Evolutionary conservation across 2,329 filamentous ascomycete species (phyloP).

Genomic region (Neofusicoccum ribis): DNA sequence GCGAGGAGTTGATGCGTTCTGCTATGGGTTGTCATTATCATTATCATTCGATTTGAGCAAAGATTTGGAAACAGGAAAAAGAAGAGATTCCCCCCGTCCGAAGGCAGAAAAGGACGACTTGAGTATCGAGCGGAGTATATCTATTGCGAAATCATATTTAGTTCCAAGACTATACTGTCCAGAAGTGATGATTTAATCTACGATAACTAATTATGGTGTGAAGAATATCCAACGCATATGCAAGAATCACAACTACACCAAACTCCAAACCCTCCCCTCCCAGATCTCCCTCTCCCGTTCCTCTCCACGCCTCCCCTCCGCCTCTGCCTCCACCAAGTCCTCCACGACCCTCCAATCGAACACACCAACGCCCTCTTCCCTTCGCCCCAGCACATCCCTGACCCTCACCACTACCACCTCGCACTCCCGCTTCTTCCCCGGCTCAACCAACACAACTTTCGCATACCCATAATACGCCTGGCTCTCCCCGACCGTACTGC

Average conservation of each 20-base stretch:
- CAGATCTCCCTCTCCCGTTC: neutral
- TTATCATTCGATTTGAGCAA: too few relatives aligned
- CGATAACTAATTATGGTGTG: too few relatives aligned
- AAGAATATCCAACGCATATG: too few relatives aligned
- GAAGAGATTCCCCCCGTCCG: neutral
- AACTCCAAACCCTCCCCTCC: neutral
- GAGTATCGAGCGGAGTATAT: neutral
- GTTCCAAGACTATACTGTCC: neutral
- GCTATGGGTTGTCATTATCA: neutral
- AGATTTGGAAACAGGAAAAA: too few relatives aligned
- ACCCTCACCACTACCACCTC: neutral
- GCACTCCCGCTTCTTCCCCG: neutral
- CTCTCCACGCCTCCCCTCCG: too few relatives aligned
- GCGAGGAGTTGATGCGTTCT: neutral
- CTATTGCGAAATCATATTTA: neutral
- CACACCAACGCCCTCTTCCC: neutral
- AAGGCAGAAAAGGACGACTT: neutral
- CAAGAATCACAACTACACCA: neutral
- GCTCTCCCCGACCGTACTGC: conserved; percentile 5
- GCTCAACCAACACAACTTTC: neutral
- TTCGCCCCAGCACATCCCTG: neutral
- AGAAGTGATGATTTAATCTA: too few relatives aligned
- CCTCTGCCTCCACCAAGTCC: neutral
- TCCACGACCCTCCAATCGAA: conserved; percentile 13
- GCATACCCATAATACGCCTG: neutral